Evolutionary conservation across 108 stramenopile genomes (phyloP).

Genomic region (Fistulifera solaris): DNA sequence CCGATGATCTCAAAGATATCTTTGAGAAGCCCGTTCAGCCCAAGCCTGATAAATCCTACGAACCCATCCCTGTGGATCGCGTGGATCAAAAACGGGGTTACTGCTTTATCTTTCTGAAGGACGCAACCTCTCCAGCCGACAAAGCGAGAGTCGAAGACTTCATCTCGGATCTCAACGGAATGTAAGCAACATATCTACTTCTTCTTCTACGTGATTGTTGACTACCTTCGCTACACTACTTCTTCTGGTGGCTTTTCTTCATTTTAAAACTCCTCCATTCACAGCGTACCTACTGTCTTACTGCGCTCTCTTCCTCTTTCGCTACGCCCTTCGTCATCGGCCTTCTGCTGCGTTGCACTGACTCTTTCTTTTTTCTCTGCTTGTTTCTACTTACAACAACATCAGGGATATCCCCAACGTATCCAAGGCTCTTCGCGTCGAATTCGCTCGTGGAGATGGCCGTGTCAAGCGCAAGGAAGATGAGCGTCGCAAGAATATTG

Average conservation of each 20-base stretch:
- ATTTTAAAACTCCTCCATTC: neutral
- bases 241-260: neutral
- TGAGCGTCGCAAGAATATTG: constrained; percentile 79
- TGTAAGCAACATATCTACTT: constrained; percentile 39
- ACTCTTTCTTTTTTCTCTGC: constrained; percentile 8
- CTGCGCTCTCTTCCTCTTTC: constrained; percentile 3
- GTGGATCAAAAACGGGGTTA: constrained; percentile 78
- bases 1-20: constrained; percentile 39
- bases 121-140: constrained; percentile 44
- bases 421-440: constrained; percentile 65
- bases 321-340: constrained; percentile 6
- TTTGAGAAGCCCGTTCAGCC: constrained; percentile 43
- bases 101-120: constrained; percentile 80
- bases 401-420: constrained; percentile 60
- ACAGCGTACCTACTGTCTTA: neutral
- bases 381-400: too few relatives aligned
- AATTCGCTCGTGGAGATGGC: constrained; percentile 85
- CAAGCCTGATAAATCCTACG: constrained; percentile 7
- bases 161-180: constrained; percentile 68
- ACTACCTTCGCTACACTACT: neutral
- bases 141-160: constrained; percentile 56
- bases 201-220: neutral
- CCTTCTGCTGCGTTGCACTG: constrained; percentile 3
- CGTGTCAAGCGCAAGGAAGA: constrained; percentile 87
- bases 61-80: constrained; percentile 51